Conservation (phyloP, 2,329 filamentous ascomycete species). For the Chrysosporium queenslandicum region DNA sequence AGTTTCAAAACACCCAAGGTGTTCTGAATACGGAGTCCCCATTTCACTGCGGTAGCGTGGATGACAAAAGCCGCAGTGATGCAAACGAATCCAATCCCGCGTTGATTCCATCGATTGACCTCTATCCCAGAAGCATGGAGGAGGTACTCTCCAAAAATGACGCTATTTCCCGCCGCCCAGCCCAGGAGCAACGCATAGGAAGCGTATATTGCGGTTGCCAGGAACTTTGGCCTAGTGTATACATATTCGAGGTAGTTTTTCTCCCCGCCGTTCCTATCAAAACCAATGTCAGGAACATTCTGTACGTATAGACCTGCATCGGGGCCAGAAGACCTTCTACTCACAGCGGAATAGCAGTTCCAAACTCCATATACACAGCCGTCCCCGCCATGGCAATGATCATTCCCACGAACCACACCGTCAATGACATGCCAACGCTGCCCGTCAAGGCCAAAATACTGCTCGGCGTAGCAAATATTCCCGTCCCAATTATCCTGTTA, state of each 20-base stretch:
- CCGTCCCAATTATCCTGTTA: slow-evolving; percentile 42
- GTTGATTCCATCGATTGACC: slow-evolving; percentile 42
- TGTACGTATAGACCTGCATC: not conserved
- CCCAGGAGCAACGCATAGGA: slow-evolving; percentile 43
- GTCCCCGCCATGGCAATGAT: slow-evolving; percentile 40
- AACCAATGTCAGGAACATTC: not conserved
- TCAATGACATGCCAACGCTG: slow-evolving; percentile 39
- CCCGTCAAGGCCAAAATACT: slow-evolving; percentile 37
- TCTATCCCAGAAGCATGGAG: slow-evolving; percentile 39
- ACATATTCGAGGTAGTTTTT: slow-evolving; percentile 47
- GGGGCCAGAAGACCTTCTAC: slow-evolving; percentile 21
- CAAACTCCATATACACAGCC: slow-evolving; percentile 41
- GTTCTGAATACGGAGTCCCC: slow-evolving; percentile 43
- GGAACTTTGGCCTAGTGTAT: slow-evolving; percentile 42
- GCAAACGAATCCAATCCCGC: slow-evolving; percentile 40
- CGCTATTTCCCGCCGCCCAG: slow-evolving; percentile 45
- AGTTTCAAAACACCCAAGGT: slow-evolving; percentile 43
- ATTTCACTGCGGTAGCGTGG: slow-evolving; percentile 39
- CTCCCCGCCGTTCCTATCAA: slow-evolving; percentile 42
- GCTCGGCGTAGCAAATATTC: slow-evolving; percentile 43
- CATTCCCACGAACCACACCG: slow-evolving; percentile 43
- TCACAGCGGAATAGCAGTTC: slow-evolving; percentile 40
- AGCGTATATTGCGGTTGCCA: slow-evolving; percentile 46
- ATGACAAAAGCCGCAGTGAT: slow-evolving; percentile 41
- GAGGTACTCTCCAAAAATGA: slow-evolving; percentile 45